These are phyloP conservation scores for Wickerhamomyces ciferrii DNA, from an alignment of 805 yeast genomes.

Conservation along the genomic window DNA sequence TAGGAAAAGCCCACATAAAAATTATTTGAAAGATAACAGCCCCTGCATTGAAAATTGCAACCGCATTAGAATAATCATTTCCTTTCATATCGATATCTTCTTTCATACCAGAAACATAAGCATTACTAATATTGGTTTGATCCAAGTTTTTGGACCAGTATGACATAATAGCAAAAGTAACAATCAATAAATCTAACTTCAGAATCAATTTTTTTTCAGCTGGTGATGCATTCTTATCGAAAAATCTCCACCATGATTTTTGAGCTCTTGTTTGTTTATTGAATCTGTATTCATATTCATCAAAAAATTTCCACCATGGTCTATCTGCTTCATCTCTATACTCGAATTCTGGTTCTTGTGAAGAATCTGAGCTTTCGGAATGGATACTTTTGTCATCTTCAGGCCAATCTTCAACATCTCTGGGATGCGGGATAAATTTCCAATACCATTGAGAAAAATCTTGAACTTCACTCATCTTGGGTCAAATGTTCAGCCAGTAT, in stretches of 20 bases:
- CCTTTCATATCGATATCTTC: constrained; percentile 43
- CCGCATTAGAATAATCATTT: constrained; percentile 57
- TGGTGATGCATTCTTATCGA: constrained; percentile 11
- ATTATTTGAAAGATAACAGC: constrained; percentile 60
- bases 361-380: no score
- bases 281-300: constrained; percentile 44
- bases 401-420: constrained; percentile 1
- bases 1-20: constrained; percentile 52
- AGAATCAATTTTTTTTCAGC: constrained; percentile 37
- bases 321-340: constrained; percentile 31
- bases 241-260: not conserved
- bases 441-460: constrained; percentile 5
- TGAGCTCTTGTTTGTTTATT: constrained; percentile 26
- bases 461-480: constrained; percentile 32
- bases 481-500: no score
- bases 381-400: not conserved
- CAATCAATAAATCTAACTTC: constrained; percentile 49
- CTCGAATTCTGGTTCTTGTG: constrained; percentile 14
- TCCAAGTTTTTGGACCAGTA: constrained; percentile 69
- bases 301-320: constrained; percentile 40
- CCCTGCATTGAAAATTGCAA: constrained; percentile 57
- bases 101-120: constrained; percentile 59
- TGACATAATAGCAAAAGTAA: constrained; percentile 48
- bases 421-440: constrained; percentile 4
- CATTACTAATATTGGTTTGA: constrained; percentile 52